A percentile compares a stretch with the other conserved stretches of the same genome.
phyloP scores from a whole-genome alignment of 345 rosid genomes.

The Euclidium syriacum region DNA sequence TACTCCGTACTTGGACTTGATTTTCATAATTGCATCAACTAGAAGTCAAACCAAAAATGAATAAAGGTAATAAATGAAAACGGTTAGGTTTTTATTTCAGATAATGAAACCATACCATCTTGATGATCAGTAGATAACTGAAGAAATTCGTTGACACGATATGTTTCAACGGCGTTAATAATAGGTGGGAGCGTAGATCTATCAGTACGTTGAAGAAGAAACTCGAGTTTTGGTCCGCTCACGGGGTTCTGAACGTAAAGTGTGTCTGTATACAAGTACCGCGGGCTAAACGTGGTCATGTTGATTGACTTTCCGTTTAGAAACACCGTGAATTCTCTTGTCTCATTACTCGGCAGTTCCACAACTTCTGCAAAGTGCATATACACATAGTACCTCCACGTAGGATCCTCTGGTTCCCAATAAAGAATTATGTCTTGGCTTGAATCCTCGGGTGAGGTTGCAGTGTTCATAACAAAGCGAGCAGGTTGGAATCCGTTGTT shows the following conservation, averaged over 20 bases:
- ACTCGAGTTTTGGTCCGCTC: background rate
- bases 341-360: constrained; percentile 18
- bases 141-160: constrained; percentile 27
- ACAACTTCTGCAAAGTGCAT: constrained; percentile 44
- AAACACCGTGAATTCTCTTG: constrained; percentile 24
- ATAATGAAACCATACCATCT: constrained; percentile 37
- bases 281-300: constrained; percentile 21
- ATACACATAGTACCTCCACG: constrained; percentile 16
- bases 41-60: background rate
- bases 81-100: too few relatives aligned
- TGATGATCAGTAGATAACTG: constrained; percentile 25
- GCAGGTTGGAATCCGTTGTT: constrained; percentile 28
- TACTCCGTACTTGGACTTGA: constrained; percentile 33
- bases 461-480: constrained; percentile 32
- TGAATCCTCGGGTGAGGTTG: constrained; percentile 7
- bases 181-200: constrained; percentile 33
- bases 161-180: constrained; percentile 37
- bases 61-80: background rate
- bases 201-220: constrained; percentile 13
- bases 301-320: background rate
- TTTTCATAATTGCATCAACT: constrained; percentile 36
- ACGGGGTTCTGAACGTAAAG: constrained; percentile 8
- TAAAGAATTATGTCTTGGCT: background rate
- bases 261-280: constrained; percentile 29
- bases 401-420: background rate